Conservation (phyloP, 148 eudicot genomes). For the Spergularia marina region DNA sequence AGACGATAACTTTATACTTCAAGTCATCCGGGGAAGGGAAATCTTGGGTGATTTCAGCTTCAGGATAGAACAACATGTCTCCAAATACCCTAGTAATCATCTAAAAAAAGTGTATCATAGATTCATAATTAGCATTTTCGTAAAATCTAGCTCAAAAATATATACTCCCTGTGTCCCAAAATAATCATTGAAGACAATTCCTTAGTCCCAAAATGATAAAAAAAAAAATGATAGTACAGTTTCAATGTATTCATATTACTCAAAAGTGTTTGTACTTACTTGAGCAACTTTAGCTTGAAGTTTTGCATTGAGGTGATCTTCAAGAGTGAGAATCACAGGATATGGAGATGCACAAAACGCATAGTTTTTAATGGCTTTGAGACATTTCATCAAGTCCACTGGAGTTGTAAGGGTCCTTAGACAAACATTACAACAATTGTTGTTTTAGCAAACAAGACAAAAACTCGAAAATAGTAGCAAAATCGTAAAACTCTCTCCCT, state of each 20-base stretch:
- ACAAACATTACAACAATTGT: neutral
- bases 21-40: conserved; percentile 68
- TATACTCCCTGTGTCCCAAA: neutral
- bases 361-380: conserved; percentile 52
- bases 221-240: too few relatives aligned
- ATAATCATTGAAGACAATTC: too few relatives aligned
- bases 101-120: conserved; percentile 22
- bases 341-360: conserved; percentile 65
- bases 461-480: neutral
- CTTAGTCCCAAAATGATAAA: too few relatives aligned
- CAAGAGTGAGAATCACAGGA: conserved; percentile 66
- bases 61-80: conserved; percentile 43
- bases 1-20: conserved; percentile 45
- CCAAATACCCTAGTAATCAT: conserved; percentile 47
- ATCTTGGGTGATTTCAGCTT: conserved; percentile 36
- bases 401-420: conserved; percentile 66
- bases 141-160: neutral
- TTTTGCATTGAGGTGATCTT: conserved; percentile 59
- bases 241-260: neutral
- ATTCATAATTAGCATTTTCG: neutral
- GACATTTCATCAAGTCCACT: conserved; percentile 53
- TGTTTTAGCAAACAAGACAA: neutral
- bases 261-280: conserved; percentile 27
- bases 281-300: conserved; percentile 73
- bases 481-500: too few relatives aligned